Evolutionary conservation across 257 asterid genomes (phyloP).

Genomic region (Solanum okadae): DNA sequence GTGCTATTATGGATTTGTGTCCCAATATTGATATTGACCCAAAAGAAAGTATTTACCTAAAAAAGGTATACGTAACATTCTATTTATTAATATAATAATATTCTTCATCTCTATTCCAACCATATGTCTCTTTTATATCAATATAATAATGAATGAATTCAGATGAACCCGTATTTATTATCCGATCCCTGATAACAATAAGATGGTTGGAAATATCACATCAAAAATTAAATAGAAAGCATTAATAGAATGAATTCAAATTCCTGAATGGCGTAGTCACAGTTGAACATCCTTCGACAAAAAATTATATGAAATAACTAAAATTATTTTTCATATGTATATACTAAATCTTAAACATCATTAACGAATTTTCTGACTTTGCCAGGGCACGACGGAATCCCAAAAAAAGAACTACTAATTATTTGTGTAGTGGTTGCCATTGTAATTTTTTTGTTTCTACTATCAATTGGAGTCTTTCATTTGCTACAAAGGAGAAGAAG

Average conservation of each 20-base stretch:
- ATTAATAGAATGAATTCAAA: background rate
- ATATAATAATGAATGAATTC: too few relatives aligned
- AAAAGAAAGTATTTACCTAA: background rate
- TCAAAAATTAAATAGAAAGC: background rate
- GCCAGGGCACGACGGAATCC: background rate
- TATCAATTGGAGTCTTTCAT: background rate
- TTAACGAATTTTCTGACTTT: background rate
- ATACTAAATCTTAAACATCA: background rate
- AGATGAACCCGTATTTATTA: background rate
- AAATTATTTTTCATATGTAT: background rate
- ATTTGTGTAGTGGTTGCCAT: background rate
- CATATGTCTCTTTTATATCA: background rate
- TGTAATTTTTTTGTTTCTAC: background rate
- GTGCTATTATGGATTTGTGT: background rate
- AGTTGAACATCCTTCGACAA: fast-evolving
- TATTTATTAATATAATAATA: background rate
- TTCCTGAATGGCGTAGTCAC: background rate
- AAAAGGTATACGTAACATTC: background rate
- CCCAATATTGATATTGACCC: background rate
- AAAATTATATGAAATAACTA: too few relatives aligned
- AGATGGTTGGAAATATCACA: background rate
- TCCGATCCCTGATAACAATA: fast-evolving
- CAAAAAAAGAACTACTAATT: background rate
- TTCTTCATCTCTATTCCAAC: background rate
- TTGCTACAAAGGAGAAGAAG: background rate